Conservation (phyloP, 2,329 filamentous ascomycete genomes). For the Decorospora gaudefroyi region DNA sequence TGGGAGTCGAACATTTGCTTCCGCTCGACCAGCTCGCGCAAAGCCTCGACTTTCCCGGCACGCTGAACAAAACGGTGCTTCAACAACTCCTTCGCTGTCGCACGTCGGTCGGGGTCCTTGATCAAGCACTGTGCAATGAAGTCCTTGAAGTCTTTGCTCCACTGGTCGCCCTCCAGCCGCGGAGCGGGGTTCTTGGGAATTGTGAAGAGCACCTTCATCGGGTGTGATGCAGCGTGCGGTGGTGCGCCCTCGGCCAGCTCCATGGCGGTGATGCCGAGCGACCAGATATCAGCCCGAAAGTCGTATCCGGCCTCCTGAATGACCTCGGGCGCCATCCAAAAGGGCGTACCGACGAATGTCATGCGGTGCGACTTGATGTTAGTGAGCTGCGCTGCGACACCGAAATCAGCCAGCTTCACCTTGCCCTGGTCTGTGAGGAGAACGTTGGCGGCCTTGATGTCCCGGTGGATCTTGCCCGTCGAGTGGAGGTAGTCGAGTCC, state of each 20-base stretch:
- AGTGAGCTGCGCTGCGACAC: conserved; percentile 92
- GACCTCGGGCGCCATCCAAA: conserved; percentile 99
- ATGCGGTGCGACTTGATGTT: conserved; percentile 98
- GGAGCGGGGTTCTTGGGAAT: conserved; percentile 92
- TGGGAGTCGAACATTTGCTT: conserved; percentile 81
- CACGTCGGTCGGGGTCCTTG: conserved; percentile 84
- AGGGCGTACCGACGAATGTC: conserved; percentile 98
- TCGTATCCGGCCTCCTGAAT: conserved; percentile 98
- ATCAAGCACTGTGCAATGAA: conserved; percentile 89
- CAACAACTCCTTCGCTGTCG: conserved; percentile 83
- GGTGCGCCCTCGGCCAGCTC: conserved; percentile 91
- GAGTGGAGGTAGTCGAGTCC: conserved; percentile 91
- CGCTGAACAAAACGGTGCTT: conserved; percentile 85
- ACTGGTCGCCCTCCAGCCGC: conserved; percentile 75
- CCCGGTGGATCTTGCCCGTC: conserved; percentile 93
- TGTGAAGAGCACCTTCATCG: conserved; percentile 96
- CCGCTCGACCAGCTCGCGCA: conserved; percentile 85
- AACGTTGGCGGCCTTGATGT: conserved; percentile 96
- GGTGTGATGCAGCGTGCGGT: conserved; percentile 92
- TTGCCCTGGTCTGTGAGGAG: conserved; percentile 88
- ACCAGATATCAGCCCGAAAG: conserved; percentile 98
- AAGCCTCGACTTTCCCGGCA: conserved; percentile 82
- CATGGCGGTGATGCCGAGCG: conserved; percentile 88
- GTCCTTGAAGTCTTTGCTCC: conserved; percentile 90
- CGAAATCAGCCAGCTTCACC: conserved; percentile 96